Evolutionary conservation across 2,329 filamentous ascomycete genomes (phyloP).

Genomic region (Dactylonectria macrodidyma): DNA sequence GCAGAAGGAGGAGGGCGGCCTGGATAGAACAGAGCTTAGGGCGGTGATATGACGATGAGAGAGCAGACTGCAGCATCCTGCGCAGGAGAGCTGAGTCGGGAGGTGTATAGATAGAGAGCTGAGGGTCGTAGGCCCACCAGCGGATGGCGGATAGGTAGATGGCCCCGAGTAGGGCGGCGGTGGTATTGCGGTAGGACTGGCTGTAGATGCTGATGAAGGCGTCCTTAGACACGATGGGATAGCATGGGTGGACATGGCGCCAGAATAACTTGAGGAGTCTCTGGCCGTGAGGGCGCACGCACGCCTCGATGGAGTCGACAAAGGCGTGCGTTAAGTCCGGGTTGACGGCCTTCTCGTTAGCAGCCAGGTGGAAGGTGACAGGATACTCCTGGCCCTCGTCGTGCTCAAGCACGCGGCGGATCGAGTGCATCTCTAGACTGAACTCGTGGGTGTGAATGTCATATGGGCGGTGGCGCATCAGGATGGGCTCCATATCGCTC

Average conservation of each 20-base stretch:
- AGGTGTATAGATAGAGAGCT: slow-evolving; percentile 47
- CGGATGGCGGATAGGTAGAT: slow-evolving; percentile 69
- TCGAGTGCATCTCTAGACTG: slow-evolving; percentile 73
- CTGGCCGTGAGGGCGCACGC: slow-evolving; percentile 71
- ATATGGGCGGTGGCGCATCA: slow-evolving; percentile 63
- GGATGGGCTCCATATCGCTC: slow-evolving; percentile 54
- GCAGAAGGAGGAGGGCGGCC: slow-evolving; percentile 47
- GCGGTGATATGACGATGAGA: slow-evolving; percentile 49
- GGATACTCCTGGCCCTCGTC: slow-evolving; percentile 43
- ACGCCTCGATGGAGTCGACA: slow-evolving; percentile 66
- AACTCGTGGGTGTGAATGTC: slow-evolving; percentile 58
- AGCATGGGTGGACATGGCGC: too few relatives aligned
- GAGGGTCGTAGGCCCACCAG: slow-evolving; percentile 66
- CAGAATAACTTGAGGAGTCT: slow-evolving; percentile 64
- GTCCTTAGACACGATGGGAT: slow-evolving; percentile 64
- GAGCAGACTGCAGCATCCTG: slow-evolving; percentile 42
- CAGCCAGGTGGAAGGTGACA: slow-evolving; percentile 51
- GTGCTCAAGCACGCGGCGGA: slow-evolving; percentile 70
- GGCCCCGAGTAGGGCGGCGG: slow-evolving; percentile 66
- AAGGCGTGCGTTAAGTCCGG: slow-evolving; percentile 42
- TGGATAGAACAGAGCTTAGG: slow-evolving; percentile 51
- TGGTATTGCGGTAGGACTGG: slow-evolving; percentile 65
- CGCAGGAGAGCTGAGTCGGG: slow-evolving; percentile 48
- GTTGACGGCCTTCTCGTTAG: slow-evolving; percentile 50
- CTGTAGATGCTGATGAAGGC: slow-evolving; percentile 68